These are phyloP conservation scores for Monosporascus cannonballus DNA, from an alignment of 2,329 filamentous ascomycete genomes.

Conservation along the genomic window DNA sequence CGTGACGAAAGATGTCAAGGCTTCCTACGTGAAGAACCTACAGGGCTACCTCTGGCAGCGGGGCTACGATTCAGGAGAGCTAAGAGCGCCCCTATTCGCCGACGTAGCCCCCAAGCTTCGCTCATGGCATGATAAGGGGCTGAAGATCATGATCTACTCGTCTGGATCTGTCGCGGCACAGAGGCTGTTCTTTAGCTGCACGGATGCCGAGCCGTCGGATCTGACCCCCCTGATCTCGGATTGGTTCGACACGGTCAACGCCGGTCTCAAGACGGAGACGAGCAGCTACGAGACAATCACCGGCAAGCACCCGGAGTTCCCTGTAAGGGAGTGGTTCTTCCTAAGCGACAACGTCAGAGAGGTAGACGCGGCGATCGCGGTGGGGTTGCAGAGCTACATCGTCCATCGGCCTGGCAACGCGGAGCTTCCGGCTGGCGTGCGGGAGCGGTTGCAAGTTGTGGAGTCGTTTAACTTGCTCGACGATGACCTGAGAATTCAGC, in stretches of 20 bases:
- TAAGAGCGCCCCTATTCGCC: slow-evolving; percentile 67
- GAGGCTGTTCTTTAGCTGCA: slow-evolving; percentile 71
- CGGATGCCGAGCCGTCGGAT: slow-evolving; percentile 51
- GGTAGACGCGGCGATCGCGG: slow-evolving; percentile 54
- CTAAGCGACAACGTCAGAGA: slow-evolving; percentile 73
- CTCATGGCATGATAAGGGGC: slow-evolving; percentile 49
- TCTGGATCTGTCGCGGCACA: slow-evolving; percentile 76
- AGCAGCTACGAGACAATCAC: slow-evolving; percentile 64
- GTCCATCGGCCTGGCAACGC: slow-evolving; percentile 67
- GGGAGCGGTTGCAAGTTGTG: slow-evolving; percentile 23
- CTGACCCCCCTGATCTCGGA: slow-evolving; percentile 52
- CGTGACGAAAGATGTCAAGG: slow-evolving; percentile 66
- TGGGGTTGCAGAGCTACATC: slow-evolving; percentile 58
- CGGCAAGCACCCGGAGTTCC: slow-evolving; percentile 37
- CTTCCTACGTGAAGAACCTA: slow-evolving; percentile 70
- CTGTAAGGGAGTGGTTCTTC: slow-evolving; percentile 60
- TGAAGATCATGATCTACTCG: slow-evolving; percentile 70
- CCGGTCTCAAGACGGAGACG: slow-evolving; percentile 64
- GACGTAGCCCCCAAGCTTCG: slow-evolving; percentile 63
- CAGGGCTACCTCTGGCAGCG: slow-evolving; percentile 74
- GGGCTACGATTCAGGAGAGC: slow-evolving; percentile 64
- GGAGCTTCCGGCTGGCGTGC: slow-evolving; percentile 46
- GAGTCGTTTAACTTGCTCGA: slow-evolving; percentile 23
- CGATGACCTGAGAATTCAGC: slow-evolving; percentile 12
- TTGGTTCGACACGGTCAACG: slow-evolving; percentile 78